Evolutionary conservation across 2,329 filamentous ascomycete genomes (phyloP), one percentile per base, ranked within the genome.

Genomic region (Colletotrichum sp.): DNA sequence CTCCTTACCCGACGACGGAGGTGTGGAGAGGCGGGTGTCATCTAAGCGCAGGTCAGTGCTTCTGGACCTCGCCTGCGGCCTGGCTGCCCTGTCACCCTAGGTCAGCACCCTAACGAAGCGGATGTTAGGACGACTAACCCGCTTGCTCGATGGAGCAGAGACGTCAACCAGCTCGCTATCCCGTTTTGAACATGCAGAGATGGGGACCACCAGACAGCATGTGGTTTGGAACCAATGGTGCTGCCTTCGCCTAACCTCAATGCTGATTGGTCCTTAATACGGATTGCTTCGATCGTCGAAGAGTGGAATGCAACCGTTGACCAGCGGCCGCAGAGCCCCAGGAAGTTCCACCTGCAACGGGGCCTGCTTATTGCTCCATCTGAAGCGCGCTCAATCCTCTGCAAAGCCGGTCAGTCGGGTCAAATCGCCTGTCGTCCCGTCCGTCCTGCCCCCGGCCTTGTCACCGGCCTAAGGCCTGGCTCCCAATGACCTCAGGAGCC

Each of bases 281-380:
- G 72, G 28, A 2, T 39, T 64, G 16, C 44, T 55, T 55, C 26
- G 39, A 18, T 30, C 15, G 32, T 26, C 44, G 39, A 30, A 65
- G 24, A 16, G 18, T 24, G 62, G 32, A 57, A 65, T 30, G 65
- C 30, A 66, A 52, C 60, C n/a, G 44, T 67, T 62, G 52, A 65
- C 22, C 68, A 26, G 32, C 72, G 52, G 68, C 72, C 68, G 68
- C 72, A 75, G 67, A 75, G 62, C 60, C 68, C 69, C 57, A 67
- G 62, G 60, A n/a, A 44, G 60, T 66, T 39, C 52, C 68, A 30
- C 22, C 48, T n/a, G 24, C 59, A 62, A 62, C 34, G 62, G 72
- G 72, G 66, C 57, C 44, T 48, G 32, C 24, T 59, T 71, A 57
- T 34, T 62, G 60, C 62, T 71, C 48, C 72, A 67, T 71, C 52